Evolutionary conservation across 257 asterid genomes (phyloP).

Genomic region (Vinca minor): DNA sequence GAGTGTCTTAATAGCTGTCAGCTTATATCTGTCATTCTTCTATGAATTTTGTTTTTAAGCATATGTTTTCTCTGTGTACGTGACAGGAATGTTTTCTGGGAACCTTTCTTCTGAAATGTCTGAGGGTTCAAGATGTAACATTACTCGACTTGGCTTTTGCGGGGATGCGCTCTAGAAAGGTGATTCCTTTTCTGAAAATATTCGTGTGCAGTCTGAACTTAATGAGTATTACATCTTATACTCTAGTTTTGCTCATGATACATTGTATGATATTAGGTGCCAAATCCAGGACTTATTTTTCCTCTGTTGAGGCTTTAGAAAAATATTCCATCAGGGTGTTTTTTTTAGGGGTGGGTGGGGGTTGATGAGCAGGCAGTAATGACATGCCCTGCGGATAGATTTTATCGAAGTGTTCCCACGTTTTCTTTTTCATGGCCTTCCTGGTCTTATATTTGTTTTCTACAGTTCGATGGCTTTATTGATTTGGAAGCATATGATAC

Average conservation of each 20-base stretch:
- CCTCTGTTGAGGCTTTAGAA: not conserved
- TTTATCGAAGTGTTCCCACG: too few species aligned
- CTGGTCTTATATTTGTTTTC: conserved; percentile 12
- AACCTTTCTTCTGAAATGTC: conserved; percentile 72
- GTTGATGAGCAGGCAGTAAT: too few species aligned
- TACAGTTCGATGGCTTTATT: conserved; percentile 90
- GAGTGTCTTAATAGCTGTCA: not conserved
- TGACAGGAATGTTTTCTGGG: conserved; percentile 78
- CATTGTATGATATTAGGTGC: not conserved
- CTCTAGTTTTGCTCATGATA: not conserved
- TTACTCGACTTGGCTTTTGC: conserved; percentile 86
- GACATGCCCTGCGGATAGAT: too few species aligned
- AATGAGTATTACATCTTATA: not conserved
- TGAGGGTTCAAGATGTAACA: conserved; percentile 73
- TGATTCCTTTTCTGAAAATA: conserved; percentile 10
- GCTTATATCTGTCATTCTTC: not conserved
- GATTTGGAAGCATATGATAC: conserved; percentile 87
- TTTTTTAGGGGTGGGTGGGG: too few species aligned
- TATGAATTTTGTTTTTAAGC: conserved; percentile 5
- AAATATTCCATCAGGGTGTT: not conserved
- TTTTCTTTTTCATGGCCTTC: conserved; percentile 1
- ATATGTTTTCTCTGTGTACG: conserved; percentile 5
- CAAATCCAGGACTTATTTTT: not conserved
- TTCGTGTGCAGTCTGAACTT: too few species aligned
- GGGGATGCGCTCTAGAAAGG: conserved; percentile 97